phyloP scores from a whole-genome alignment of 2,329 filamentous ascomycete genomes.

The Aphanoascus verrucosus region DNA sequence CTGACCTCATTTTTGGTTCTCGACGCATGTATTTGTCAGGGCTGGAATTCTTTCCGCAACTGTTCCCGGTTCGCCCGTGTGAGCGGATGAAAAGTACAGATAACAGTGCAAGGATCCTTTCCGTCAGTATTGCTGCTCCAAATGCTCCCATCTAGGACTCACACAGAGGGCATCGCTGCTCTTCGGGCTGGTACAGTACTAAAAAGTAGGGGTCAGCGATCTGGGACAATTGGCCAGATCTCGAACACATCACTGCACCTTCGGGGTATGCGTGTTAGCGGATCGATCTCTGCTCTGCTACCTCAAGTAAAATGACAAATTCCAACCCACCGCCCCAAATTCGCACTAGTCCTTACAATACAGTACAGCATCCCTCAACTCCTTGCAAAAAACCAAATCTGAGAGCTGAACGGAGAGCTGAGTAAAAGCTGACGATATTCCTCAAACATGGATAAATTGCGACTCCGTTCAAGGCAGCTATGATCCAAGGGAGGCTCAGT shows the following conservation, averaged over 20 bases:
- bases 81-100: no score
- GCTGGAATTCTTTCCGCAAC: no score
- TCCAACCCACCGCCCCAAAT: not conserved
- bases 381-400: not conserved
- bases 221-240: no score
- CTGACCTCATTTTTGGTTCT: no score
- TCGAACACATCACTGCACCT: not conserved
- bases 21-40: no score
- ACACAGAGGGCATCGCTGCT: no score
- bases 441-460: not conserved
- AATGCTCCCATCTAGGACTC: no score
- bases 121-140: no score
- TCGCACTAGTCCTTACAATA: conserved; percentile 8
- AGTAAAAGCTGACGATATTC: not conserved
- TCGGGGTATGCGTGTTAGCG: not conserved
- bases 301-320: not conserved
- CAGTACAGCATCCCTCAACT: not conserved
- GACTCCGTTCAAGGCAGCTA: not conserved
- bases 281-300: not conserved
- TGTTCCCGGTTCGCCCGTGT: no score
- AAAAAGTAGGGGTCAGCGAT: no score
- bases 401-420: not conserved
- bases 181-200: no score
- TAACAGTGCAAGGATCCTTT: no score
- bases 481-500: not conserved